These are phyloP conservation scores for Cladosporium sp. DNA, from an alignment of 2,329 filamentous ascomycete genomes.

Conservation along the genomic window DNA sequence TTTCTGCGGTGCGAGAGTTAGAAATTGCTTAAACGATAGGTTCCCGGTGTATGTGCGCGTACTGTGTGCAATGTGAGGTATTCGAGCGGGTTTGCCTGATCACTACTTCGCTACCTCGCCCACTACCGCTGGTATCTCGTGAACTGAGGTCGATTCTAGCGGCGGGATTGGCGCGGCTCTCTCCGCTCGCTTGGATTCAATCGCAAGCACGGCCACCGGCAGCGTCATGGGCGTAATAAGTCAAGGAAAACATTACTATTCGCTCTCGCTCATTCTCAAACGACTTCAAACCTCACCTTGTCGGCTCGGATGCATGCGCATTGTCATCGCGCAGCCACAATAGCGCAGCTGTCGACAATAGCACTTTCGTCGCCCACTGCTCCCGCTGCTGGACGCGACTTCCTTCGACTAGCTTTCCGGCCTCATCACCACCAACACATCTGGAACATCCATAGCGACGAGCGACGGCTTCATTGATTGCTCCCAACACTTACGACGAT, in stretches of 20 bases:
- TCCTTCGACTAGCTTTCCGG: not conserved
- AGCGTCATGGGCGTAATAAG: not conserved
- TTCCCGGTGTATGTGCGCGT: not conserved
- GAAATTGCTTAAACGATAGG: not conserved
- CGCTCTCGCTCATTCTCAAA: not conserved
- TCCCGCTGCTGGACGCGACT: not conserved
- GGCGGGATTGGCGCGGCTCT: not conserved
- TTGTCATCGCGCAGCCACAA: not conserved
- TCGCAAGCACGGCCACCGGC: not conserved
- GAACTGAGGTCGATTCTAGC: not conserved
- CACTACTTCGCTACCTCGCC: not conserved
- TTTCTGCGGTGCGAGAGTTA: not conserved
- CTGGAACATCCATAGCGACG: not conserved
- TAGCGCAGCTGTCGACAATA: not conserved
- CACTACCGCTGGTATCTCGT: not conserved
- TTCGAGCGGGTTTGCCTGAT: not conserved
- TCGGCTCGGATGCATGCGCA: not conserved
- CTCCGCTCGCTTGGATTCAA: not conserved
- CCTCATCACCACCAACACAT: not conserved
- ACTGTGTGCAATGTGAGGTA: not conserved
- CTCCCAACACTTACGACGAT: slow-evolving; percentile 36
- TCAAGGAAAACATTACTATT: not conserved
- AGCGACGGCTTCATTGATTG: not conserved
- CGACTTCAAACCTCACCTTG: not conserved
- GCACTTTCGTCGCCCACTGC: not conserved